Conservation (phyloP, 495 filamentous ascomycete genomes). For the Penicillium macrosclerotiorum region DNA sequence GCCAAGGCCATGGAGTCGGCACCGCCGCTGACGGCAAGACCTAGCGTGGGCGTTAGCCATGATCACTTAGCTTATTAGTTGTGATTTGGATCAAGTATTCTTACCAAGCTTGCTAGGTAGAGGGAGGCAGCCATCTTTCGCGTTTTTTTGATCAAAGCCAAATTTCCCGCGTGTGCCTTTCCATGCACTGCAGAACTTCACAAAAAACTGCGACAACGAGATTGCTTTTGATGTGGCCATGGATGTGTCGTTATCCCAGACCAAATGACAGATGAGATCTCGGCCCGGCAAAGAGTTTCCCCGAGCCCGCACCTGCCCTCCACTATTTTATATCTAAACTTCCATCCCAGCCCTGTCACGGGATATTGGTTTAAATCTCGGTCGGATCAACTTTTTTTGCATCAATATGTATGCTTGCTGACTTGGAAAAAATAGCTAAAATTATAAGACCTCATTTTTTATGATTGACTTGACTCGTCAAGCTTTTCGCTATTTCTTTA, state of each 20-base stretch:
- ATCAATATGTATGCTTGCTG: too few relatives aligned
- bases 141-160: neutral
- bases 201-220: constrained; percentile 48
- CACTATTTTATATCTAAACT: too few relatives aligned
- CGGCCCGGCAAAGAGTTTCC: constrained; percentile 18
- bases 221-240: constrained; percentile 38
- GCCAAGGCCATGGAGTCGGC: constrained; percentile 96
- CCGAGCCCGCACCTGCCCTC: too few relatives aligned
- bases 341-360: too few relatives aligned
- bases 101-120: constrained; percentile 14
- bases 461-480: too few relatives aligned
- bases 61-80: neutral
- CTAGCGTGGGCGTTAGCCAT: constrained; percentile 39
- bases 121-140: constrained; percentile 4
- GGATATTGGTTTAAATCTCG: too few relatives aligned
- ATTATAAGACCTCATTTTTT: too few relatives aligned
- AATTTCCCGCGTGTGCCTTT: constrained; percentile 26
- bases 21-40: constrained; percentile 85
- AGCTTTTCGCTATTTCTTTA: too few relatives aligned
- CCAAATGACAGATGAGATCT: constrained; percentile 1
- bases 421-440: too few relatives aligned
- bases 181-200: constrained; percentile 51
- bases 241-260: neutral
- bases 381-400: too few relatives aligned
- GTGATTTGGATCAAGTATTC: constrained; percentile 14